Conservation (phyloP, 2,329 filamentous ascomycete species). For the Paecilomyces formosus region DNA sequence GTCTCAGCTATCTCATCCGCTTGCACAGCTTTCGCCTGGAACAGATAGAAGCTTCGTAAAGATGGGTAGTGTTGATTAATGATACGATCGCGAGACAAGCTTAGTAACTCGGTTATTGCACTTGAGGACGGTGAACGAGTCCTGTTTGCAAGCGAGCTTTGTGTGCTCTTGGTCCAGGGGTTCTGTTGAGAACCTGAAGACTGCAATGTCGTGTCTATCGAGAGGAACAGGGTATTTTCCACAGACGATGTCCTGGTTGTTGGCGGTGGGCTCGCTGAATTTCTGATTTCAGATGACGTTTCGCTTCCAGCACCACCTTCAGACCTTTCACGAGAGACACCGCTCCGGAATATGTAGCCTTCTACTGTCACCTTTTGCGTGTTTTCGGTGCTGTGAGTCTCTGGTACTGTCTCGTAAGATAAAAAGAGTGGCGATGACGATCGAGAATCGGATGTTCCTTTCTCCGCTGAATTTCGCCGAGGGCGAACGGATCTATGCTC, state of each 20-base stretch:
- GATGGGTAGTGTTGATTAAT: background rate
- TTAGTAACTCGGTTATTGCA: background rate
- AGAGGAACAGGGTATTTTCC: background rate
- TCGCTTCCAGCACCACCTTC: background rate
- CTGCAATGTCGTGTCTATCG: background rate
- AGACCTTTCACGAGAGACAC: conserved; percentile 4
- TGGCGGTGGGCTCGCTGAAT: background rate
- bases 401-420: background rate
- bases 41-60: background rate
- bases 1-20: conserved; percentile 16
- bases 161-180: background rate
- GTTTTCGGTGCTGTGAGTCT: conserved; percentile 1
- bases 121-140: background rate
- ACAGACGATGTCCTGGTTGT: background rate
- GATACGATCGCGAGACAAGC: background rate
- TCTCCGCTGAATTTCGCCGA: background rate
- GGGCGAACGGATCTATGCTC: background rate
- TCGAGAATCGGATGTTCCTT: background rate
- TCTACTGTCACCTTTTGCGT: background rate
- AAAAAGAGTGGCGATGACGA: background rate
- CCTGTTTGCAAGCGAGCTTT: background rate
- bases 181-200: background rate
- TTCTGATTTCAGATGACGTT: background rate
- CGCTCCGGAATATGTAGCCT: background rate
- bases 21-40: background rate